Evolutionary conservation across 2,329 filamentous ascomycete species (phyloP).

Genomic region (Nemania sp.): DNA sequence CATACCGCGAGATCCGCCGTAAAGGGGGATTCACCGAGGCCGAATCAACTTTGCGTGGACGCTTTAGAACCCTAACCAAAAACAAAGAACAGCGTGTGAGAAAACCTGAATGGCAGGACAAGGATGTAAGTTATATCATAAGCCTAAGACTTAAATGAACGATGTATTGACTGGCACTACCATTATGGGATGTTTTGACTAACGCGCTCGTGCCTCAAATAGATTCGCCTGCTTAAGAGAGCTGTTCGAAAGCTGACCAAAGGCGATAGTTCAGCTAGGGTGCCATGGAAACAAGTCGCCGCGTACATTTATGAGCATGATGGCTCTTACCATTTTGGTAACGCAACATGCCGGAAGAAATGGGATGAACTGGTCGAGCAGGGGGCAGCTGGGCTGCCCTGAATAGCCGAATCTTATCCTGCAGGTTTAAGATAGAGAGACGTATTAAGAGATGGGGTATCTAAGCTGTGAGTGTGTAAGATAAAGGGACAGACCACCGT

Average conservation of each 20-base stretch:
- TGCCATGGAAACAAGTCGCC: slow-evolving; percentile 69
- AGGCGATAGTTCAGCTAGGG: slow-evolving; percentile 52
- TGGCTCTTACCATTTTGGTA: slow-evolving; percentile 70
- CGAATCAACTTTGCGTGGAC: slow-evolving; percentile 78
- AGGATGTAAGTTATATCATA: slow-evolving; percentile 70
- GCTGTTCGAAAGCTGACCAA: slow-evolving; percentile 57
- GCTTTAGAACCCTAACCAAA: slow-evolving; percentile 75
- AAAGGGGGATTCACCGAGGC: slow-evolving; percentile 70
- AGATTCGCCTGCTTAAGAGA: slow-evolving; percentile 60
- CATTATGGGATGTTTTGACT: neutral
- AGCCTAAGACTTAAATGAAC: neutral
- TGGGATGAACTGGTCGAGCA: slow-evolving; percentile 62
- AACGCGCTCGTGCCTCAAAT: slow-evolving; percentile 8
- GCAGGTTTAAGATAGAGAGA: neutral
- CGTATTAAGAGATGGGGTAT: neutral
- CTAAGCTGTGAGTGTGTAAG: slow-evolving; percentile 37
- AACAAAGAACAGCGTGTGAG: slow-evolving; percentile 70
- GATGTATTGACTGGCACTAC: neutral
- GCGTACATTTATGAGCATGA: slow-evolving; percentile 64
- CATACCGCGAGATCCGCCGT: slow-evolving; percentile 73
- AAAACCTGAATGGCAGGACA: slow-evolving; percentile 71
- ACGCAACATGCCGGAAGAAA: slow-evolving; percentile 68
- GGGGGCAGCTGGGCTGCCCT: slow-evolving; percentile 31
- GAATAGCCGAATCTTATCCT: neutral
- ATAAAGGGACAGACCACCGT: slow-evolving; percentile 22